Conservation (phyloP, 768 basidiomycete genomes). For the Boletus eberwhitei region DNA sequence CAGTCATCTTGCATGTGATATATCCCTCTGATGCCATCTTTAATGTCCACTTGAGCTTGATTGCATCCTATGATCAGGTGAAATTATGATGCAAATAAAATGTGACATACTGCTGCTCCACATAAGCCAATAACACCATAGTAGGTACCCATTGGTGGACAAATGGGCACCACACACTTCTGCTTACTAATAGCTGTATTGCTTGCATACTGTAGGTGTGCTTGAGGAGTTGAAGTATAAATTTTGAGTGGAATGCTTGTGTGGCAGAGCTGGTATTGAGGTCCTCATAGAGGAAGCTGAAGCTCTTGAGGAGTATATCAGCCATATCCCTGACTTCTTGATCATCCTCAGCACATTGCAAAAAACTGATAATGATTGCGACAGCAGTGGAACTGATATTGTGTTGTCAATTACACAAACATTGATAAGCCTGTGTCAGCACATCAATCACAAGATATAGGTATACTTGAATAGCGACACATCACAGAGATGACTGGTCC, state of each 20-base stretch:
- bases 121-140: no score
- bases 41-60: no score
- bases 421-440: neutral
- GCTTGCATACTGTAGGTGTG: neutral
- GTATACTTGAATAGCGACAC: no score
- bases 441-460: no score
- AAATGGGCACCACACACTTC: neutral
- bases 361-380: neutral
- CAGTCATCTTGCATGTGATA: no score
- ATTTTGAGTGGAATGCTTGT: neutral
- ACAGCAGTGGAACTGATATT: constrained; percentile 3
- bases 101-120: no score
- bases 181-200: neutral
- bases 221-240: constrained; percentile 2
- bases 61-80: no score
- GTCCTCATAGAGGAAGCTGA: neutral
- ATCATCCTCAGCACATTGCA: neutral
- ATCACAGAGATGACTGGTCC: no score
- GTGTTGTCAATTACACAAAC: constrained; percentile 4
- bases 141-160: neutral
- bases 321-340: neutral
- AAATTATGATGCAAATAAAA: no score
- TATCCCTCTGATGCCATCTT: no score
- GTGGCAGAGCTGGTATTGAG: neutral
- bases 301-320: neutral